Percentiles rank a stretch among this genome's conserved stretches.
phyloP scores from a whole-genome alignment of 2,329 filamentous ascomycete genomes.

The Monilinia fructicola region DNA sequence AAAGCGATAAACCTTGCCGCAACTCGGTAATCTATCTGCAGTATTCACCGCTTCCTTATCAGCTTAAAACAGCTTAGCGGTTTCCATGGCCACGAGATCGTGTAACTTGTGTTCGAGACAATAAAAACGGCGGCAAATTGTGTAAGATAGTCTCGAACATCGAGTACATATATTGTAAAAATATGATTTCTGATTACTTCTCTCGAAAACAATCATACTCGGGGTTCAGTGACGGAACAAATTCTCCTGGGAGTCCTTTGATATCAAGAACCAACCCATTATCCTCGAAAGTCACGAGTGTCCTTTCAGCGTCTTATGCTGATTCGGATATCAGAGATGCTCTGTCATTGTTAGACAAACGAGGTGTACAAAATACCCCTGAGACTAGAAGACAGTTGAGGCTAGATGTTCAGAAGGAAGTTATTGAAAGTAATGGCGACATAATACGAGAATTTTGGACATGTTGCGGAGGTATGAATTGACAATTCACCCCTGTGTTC shows the following conservation, averaged over 20 bases:
- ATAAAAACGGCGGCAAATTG: not conserved
- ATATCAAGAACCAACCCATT: constrained; percentile 57
- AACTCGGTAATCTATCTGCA: constrained; percentile 11
- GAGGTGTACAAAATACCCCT: constrained; percentile 69
- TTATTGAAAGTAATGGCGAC: constrained; percentile 87
- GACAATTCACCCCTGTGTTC: not conserved
- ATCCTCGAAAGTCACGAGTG: constrained; percentile 76
- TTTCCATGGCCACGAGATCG: not conserved
- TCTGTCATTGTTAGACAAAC: constrained; percentile 72
- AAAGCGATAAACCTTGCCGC: not conserved
- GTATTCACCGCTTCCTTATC: constrained; percentile 23
- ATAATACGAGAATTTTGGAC: constrained; percentile 88
- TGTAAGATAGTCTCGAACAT: not conserved
- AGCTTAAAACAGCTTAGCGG: constrained; percentile 2
- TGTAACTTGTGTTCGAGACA: constrained; percentile 7
- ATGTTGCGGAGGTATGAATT: constrained; percentile 74
- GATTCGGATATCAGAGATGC: constrained; percentile 90
- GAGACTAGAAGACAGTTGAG: constrained; percentile 78
- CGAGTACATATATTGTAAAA: too few relatives aligned
- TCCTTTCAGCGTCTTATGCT: constrained; percentile 88
- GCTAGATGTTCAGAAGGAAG: constrained; percentile 83
- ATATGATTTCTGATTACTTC: constrained; percentile 38
- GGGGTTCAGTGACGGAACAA: constrained; percentile 31
- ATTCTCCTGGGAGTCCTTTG: constrained; percentile 34
- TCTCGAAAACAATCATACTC: constrained; percentile 30